phyloP scores from a whole-genome alignment of 2,329 filamentous ascomycete genomes.

The Colletotrichum echinochloae region DNA sequence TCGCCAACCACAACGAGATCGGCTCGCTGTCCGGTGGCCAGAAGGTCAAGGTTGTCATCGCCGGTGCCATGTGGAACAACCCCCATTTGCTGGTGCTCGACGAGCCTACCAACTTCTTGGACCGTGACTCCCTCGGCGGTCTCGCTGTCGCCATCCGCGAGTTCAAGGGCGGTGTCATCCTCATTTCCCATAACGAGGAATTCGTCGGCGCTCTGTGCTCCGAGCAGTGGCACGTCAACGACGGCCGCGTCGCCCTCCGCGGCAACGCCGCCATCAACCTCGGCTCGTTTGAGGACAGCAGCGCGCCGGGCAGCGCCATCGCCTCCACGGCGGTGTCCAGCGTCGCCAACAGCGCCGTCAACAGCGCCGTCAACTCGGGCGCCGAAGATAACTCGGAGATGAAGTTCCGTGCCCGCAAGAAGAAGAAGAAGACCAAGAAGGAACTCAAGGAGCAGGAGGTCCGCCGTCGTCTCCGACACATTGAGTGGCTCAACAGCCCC shows the following conservation, averaged over 20 bases:
- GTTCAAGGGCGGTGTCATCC: conserved; percentile 97
- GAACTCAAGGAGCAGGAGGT: conserved; percentile 95
- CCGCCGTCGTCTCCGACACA: conserved; percentile 86
- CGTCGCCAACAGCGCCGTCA: conserved; percentile 66
- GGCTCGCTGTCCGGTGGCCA: conserved; percentile 95
- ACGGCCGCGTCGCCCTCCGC: conserved; percentile 87
- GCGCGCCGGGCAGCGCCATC: conserved; percentile 65
- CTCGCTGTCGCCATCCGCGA: conserved; percentile 98
- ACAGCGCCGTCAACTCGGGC: conserved; percentile 81
- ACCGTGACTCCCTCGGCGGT: conserved; percentile 95
- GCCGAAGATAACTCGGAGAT: conserved; percentile 82
- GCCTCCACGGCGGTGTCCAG: conserved; percentile 69
- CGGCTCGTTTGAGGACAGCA: conserved; percentile 88
- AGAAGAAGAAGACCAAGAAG: conserved; percentile 99
- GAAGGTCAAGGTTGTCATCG: conserved; percentile 98
- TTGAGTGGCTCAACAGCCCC: conserved; percentile 84
- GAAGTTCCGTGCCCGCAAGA: conserved; percentile 91
- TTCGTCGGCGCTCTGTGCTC: conserved; percentile 96
- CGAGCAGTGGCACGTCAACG: conserved; percentile 95
- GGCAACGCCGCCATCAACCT: conserved; percentile 79
- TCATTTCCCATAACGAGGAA: conserved; percentile 99
- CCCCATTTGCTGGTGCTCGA: conserved; percentile 96
- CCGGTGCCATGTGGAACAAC: conserved; percentile 98
- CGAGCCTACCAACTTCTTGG: conserved; percentile 99
- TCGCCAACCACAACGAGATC: conserved; percentile 99